Evolutionary conservation across 1,284 basidiomycete species (phyloP).

Genomic region (Anthracocystis setariae): DNA sequence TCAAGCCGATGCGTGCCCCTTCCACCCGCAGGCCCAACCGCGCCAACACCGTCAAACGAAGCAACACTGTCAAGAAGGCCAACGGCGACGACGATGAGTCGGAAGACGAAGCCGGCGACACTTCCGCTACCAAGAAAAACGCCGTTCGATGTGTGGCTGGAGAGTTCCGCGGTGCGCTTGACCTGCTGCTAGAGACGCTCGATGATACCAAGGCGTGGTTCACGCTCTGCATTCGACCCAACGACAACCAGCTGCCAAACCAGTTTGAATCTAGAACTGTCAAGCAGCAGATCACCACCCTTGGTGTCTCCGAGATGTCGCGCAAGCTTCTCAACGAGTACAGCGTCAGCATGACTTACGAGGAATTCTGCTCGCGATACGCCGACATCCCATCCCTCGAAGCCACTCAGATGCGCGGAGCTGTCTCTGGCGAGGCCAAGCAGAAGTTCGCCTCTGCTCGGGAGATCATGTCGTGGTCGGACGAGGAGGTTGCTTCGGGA

Average conservation of each 20-base stretch:
- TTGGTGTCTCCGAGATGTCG: constrained; percentile 80
- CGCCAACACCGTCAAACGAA: constrained; percentile 52
- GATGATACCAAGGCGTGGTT: constrained; percentile 92
- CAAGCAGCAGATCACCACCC: constrained; percentile 87
- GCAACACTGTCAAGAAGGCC: constrained; percentile 70
- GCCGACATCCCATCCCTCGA: constrained; percentile 53
- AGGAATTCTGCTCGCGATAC: constrained; percentile 83
- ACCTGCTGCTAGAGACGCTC: constrained; percentile 86
- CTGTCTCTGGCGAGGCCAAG: constrained; percentile 70
- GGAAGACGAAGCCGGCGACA: constrained; percentile 57
- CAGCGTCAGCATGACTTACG: constrained; percentile 81
- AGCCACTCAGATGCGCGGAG: constrained; percentile 69
- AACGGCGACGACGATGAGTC: constrained; percentile 73
- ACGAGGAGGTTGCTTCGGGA: constrained; percentile 82
- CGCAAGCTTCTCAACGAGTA: constrained; percentile 61
- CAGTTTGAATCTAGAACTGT: constrained; percentile 91
- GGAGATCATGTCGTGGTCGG: constrained; percentile 75
- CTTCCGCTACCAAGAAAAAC: constrained; percentile 33
- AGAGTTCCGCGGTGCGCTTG: constrained; percentile 83
- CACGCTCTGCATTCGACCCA: constrained; percentile 90
- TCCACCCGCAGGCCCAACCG: constrained; percentile 70
- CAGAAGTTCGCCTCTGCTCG: constrained; percentile 70
- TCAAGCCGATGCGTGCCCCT: constrained; percentile 90
- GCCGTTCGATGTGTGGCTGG: constrained; percentile 77
- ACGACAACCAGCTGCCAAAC: constrained; percentile 91